These are phyloP conservation scores for Alternaria sp. DNA, from an alignment of 2,329 filamentous ascomycete species.

Conservation along the genomic window DNA sequence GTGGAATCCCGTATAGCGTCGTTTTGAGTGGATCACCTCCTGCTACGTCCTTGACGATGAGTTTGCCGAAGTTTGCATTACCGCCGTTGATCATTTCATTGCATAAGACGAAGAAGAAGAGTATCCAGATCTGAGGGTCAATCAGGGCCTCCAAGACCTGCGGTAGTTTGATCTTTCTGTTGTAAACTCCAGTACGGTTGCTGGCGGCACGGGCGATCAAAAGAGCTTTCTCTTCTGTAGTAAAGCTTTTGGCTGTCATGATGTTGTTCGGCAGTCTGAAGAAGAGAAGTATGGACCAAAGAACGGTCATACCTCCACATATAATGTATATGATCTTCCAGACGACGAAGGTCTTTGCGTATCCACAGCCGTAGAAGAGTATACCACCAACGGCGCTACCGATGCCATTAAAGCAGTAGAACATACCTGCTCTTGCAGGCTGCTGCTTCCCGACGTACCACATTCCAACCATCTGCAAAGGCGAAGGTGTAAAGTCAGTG, in stretches of 20 bases:
- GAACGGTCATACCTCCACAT: slow-evolving; percentile 55
- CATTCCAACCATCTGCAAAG: slow-evolving; percentile 10
- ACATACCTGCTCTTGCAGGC: slow-evolving; percentile 34
- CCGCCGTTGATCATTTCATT: slow-evolving; percentile 66
- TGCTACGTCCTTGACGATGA: slow-evolving; percentile 63
- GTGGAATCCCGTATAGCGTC: slow-evolving; percentile 63
- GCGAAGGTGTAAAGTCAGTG: background rate
- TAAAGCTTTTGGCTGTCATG: slow-evolving; percentile 54
- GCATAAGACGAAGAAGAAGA: slow-evolving; percentile 58
- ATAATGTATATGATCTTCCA: slow-evolving; percentile 59
- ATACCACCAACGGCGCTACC: slow-evolving; percentile 41
- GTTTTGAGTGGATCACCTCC: slow-evolving; percentile 55
- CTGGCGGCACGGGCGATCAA: slow-evolving; percentile 53
- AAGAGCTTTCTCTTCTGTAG: slow-evolving; percentile 55
- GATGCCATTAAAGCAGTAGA: slow-evolving; percentile 35
- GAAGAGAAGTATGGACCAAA: slow-evolving; percentile 56
- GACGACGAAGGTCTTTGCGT: slow-evolving; percentile 53
- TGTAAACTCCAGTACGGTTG: slow-evolving; percentile 55
- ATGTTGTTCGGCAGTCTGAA: slow-evolving; percentile 55
- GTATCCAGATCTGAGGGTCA: slow-evolving; percentile 58
- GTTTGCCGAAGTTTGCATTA: slow-evolving; percentile 64
- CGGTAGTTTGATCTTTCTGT: slow-evolving; percentile 57
- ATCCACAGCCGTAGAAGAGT: slow-evolving; percentile 53
- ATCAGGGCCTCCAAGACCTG: slow-evolving; percentile 60
- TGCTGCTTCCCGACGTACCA: slow-evolving; percentile 25